Evolutionary conservation across 208 protist species (phyloP).

Genomic region (Acanthamoeba royreba): DNA sequence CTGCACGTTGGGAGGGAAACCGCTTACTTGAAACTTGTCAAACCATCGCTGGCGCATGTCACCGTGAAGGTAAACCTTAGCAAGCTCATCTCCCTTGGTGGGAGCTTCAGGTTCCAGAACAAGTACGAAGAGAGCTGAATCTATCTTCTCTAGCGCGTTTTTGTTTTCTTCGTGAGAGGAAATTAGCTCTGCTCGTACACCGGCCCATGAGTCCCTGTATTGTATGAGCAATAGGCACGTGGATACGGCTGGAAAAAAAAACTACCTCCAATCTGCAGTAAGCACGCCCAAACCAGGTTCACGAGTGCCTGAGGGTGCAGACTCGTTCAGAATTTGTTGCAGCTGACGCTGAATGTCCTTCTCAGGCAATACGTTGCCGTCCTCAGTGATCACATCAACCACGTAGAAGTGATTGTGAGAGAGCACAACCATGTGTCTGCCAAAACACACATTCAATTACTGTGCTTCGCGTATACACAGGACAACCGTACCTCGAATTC

Average conservation of each 20-base stretch:
- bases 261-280: background rate
- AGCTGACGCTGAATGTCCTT: background rate
- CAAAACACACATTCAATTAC: background rate
- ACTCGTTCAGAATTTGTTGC: background rate
- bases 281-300: background rate
- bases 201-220: slow-evolving; percentile 33
- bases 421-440: slow-evolving; percentile 14
- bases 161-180: background rate
- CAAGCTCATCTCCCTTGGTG: background rate
- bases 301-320: background rate
- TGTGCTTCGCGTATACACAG: background rate
- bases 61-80: background rate
- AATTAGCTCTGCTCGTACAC: background rate
- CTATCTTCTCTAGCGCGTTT: background rate
- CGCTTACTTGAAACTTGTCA: slow-evolving; percentile 38
- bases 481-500: background rate
- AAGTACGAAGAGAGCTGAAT: slow-evolving; percentile 41
- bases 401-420: slow-evolving; percentile 40
- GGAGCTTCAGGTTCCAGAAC: slow-evolving; percentile 1
- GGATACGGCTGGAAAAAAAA: too few relatives aligned
- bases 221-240: too few relatives aligned
- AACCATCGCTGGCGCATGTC: slow-evolving; percentile 2
- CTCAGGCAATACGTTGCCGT: background rate
- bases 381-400: slow-evolving; percentile 5
- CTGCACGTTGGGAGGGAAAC: too few relatives aligned